These are phyloP conservation scores for Cercospora nicotianae DNA, from an alignment of 2,329 filamentous ascomycete species.

Conservation along the genomic window DNA sequence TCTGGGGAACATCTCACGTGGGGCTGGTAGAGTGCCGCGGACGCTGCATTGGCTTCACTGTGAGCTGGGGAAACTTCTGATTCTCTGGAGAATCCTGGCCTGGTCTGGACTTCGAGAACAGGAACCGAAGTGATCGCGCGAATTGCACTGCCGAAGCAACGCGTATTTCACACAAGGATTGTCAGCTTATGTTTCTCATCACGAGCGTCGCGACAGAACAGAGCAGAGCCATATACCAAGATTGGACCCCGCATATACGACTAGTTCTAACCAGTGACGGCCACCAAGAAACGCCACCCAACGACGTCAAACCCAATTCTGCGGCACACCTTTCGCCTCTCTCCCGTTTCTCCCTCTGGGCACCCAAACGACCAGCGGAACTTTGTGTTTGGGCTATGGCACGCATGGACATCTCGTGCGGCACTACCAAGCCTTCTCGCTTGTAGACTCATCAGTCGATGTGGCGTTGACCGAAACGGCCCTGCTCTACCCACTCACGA, in stretches of 20 bases:
- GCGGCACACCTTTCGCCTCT: neutral
- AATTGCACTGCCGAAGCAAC: neutral
- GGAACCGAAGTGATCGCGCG: neutral
- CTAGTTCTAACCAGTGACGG: neutral
- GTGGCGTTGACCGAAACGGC: neutral
- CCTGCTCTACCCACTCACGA: neutral
- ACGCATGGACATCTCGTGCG: neutral
- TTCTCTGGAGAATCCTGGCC: neutral
- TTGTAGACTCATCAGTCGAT: neutral
- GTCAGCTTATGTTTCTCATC: neutral
- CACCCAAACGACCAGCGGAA: neutral
- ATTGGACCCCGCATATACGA: neutral
- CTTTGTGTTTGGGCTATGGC: neutral
- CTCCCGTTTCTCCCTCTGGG: neutral
- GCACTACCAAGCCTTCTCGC: constrained; percentile 3
- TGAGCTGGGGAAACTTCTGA: neutral
- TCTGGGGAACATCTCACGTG: constrained; percentile 1
- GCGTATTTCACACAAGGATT: neutral
- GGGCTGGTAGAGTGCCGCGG: neutral
- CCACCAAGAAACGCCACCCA: neutral
- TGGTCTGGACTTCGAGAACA: neutral
- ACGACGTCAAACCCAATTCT: neutral
- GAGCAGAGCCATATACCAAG: neutral
- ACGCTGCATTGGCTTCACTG: neutral
- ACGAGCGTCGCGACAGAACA: neutral